Base-by-base conservation (phyloP, 345 rosid species). In the Dimocarpus longan region DNA sequence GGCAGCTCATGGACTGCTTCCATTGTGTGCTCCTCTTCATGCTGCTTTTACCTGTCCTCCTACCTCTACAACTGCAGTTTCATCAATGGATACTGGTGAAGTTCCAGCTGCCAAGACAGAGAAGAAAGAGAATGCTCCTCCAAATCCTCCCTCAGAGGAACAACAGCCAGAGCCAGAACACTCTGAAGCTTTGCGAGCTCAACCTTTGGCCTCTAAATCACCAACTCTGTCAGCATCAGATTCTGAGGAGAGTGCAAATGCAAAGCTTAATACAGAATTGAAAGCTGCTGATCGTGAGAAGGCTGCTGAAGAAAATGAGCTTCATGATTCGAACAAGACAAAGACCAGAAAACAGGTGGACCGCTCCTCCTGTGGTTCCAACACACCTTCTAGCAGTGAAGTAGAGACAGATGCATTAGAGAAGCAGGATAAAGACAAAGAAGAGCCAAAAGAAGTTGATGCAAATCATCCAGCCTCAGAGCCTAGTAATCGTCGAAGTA, bases 281-380 rank as follows among this genome's bases (percentile, higher is more conserved):
- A 80, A 88, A 86, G 80, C 77, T 81, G 81, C 73, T 22, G 86
- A 78, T 64, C 82, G 75, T 67, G 89, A 83, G 83, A 82, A 87
- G 81, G 84, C 83, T 42, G 46, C 82, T 19, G 78, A 79, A 50
- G 90, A 82, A 82, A 86, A 86, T 66, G 91, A 88, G 87, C 82
- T 80, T 71, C 83, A 84, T 54, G 95, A 91, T 64, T 72, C 82
- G 28, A 85, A 86, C 86, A 84, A 86, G 86, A 78, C 87, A 26
- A 88, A 88, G 75, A 85, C 48, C 77, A 87, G 91, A 80, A 95
- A 93, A 70, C 98, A 83, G 80, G 89, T 89, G 72, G 93, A 93
- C 63, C 89, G 97, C n/a, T 95, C 99, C 82, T 95, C 99, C 0
- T 91, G 99, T 81, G 98, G 95, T 62, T 95, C 99, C 65, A 93